Conservation (phyloP, 805 yeast genomes). For the Kodamaea nitidulidarum region DNA sequence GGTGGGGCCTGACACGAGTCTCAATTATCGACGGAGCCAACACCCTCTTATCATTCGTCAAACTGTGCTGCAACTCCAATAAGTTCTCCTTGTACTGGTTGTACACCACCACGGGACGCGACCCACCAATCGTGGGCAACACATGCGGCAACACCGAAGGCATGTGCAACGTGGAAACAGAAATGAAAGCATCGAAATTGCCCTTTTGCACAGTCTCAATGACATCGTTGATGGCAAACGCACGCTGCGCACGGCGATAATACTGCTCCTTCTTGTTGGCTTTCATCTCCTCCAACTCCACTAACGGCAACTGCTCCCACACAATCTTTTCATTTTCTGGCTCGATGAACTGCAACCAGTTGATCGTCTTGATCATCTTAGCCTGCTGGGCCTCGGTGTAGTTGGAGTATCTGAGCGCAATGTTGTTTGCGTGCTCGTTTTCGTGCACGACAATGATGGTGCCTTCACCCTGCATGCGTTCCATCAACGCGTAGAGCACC, state of each 20-base stretch:
- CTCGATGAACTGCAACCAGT: slow-evolving; percentile 74
- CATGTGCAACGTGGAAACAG: slow-evolving; percentile 69
- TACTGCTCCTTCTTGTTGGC: slow-evolving; percentile 63
- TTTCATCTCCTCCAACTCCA: slow-evolving; percentile 52
- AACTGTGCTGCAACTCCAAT: slow-evolving; percentile 66
- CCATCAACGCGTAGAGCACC: slow-evolving; percentile 79
- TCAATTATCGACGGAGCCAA: slow-evolving; percentile 82
- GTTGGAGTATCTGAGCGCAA: slow-evolving; percentile 64
- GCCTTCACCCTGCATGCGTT: slow-evolving; percentile 81
- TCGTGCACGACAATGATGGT: slow-evolving; percentile 75
- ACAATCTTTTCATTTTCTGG: slow-evolving; percentile 60
- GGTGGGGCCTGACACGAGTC: slow-evolving; percentile 79
- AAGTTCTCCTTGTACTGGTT: slow-evolving; percentile 77
- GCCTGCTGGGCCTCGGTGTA: slow-evolving; percentile 50
- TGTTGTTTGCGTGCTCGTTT: slow-evolving; percentile 85
- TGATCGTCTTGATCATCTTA: slow-evolving; percentile 62
- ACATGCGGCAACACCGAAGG: slow-evolving; percentile 60
- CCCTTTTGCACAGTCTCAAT: slow-evolving; percentile 48
- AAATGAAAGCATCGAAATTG: slow-evolving; percentile 70
- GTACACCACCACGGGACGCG: slow-evolving; percentile 82
- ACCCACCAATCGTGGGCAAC: slow-evolving; percentile 69
- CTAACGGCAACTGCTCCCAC: slow-evolving; percentile 45
- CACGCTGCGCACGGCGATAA: slow-evolving; percentile 58
- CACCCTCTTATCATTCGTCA: slow-evolving; percentile 62
- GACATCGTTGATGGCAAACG: slow-evolving; percentile 45